Percentiles rank a stretch among this genome's conserved stretches.
Evolutionary conservation across 2,329 filamentous ascomycete species (phyloP).

Genomic region (Myriosclerotinia duriaeana): DNA sequence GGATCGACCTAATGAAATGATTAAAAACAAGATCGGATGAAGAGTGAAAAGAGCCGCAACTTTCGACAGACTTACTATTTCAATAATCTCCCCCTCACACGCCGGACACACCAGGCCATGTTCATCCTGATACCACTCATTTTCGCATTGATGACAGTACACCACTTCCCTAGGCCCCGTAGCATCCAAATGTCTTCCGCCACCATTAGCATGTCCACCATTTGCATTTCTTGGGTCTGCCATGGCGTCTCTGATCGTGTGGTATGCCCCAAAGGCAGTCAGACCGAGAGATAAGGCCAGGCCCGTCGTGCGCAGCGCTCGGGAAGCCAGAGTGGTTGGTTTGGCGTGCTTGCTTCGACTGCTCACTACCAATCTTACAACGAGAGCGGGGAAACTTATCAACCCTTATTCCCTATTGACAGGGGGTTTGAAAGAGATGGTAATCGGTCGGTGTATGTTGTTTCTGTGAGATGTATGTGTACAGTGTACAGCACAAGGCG

Average conservation of each 20-base stretch:
- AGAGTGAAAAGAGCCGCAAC: slow-evolving; percentile 1
- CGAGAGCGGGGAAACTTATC: slow-evolving; percentile 11
- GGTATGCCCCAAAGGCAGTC: slow-evolving; percentile 56
- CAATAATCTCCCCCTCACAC: slow-evolving; percentile 77
- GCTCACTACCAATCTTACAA: background rate
- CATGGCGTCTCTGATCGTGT: slow-evolving; percentile 48
- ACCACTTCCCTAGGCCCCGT: slow-evolving; percentile 65
- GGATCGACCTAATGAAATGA: slow-evolving; percentile 47
- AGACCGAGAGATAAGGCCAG: slow-evolving; percentile 59
- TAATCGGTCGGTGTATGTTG: slow-evolving; percentile 15
- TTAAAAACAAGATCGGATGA: slow-evolving; percentile 34
- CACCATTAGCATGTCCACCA: slow-evolving; percentile 25
- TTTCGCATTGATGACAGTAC: slow-evolving; percentile 77
- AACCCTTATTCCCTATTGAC: background rate
- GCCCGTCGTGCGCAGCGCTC: slow-evolving; percentile 53
- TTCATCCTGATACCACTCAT: slow-evolving; percentile 78
- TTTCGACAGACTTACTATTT: slow-evolving; percentile 67
- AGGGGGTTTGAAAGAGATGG: slow-evolving; percentile 5
- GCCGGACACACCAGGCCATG: slow-evolving; percentile 69
- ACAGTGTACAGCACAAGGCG: slow-evolving; percentile 13
- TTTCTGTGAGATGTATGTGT: slow-evolving; percentile 17
- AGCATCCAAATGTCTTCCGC: slow-evolving; percentile 50
- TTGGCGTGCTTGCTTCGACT: slow-evolving; percentile 6
- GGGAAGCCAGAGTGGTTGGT: slow-evolving; percentile 53
- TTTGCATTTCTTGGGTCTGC: slow-evolving; percentile 34